Conservation (phyloP, 352 stramenopile species). For the Phytophthora foliorum region DNA sequence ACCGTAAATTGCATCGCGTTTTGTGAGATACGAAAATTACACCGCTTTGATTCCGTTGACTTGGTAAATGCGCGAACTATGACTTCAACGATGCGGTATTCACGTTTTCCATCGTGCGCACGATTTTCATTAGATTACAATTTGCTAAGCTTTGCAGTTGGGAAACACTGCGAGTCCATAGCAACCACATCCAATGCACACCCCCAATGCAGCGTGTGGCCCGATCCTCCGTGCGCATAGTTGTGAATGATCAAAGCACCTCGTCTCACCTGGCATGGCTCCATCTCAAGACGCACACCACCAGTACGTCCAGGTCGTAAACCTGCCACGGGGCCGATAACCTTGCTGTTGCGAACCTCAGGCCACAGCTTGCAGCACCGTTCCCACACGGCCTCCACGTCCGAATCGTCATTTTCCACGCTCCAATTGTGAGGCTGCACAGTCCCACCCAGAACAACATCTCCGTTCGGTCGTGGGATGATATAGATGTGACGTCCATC, state of each 20-base stretch:
- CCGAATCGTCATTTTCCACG: slow-evolving; percentile 42
- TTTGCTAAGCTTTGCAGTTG: slow-evolving; percentile 1
- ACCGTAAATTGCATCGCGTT: neutral
- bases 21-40: neutral
- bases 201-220: slow-evolving; percentile 78
- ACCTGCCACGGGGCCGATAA: slow-evolving; percentile 52
- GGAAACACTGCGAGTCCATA: slow-evolving; percentile 38
- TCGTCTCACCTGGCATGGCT: slow-evolving; percentile 35
- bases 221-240: slow-evolving; percentile 73
- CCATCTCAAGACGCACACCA: slow-evolving; percentile 61
- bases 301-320: slow-evolving; percentile 52
- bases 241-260: slow-evolving; percentile 76
- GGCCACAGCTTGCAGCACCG: slow-evolving; percentile 57
- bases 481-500: slow-evolving; percentile 74
- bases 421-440: slow-evolving; percentile 73
- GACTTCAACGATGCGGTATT: slow-evolving; percentile 5
- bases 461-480: slow-evolving; percentile 62
- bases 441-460: slow-evolving; percentile 74
- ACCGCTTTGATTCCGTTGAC: neutral
- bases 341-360: slow-evolving; percentile 49
- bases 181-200: slow-evolving; percentile 65
- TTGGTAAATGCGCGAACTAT: slow-evolving; percentile 1
- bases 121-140: too few species aligned
- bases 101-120: too few species aligned
- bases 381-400: slow-evolving; percentile 61